A percentile compares a stretch with the other conserved stretches of the same genome.
phyloP scores from a whole-genome alignment of 1,284 basidiomycete genomes.

The Fomitopsis pinicola region DNA sequence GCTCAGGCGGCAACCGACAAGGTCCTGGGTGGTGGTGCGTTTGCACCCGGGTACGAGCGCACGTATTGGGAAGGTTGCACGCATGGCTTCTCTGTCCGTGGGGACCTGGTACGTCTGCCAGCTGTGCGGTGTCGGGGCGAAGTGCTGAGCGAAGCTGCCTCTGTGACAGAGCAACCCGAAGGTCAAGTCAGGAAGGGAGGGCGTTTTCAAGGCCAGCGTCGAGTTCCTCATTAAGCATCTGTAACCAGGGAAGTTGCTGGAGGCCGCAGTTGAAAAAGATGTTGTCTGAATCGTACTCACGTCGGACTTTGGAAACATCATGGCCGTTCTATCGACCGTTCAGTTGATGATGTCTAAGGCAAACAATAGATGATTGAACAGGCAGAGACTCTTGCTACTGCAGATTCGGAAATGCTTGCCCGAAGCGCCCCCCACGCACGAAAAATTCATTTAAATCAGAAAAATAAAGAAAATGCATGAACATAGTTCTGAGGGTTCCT shows the following conservation, averaged over 20 bases:
- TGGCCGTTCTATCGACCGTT: no score
- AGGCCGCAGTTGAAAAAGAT: background rate
- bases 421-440: no score
- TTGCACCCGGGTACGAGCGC: constrained; percentile 37
- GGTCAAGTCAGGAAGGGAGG: constrained; percentile 29
- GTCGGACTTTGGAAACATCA: no score
- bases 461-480: no score
- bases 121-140: background rate
- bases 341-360: no score
- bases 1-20: constrained; percentile 30
- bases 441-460: no score
- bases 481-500: no score
- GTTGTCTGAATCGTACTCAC: no score
- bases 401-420: no score
- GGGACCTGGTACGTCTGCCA: constrained; percentile 25
- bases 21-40: constrained; percentile 37
- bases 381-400: no score
- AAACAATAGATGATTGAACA: no score
- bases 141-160: background rate
- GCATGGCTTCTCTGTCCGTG: constrained; percentile 51
- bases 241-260: background rate
- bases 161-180: constrained; percentile 23
- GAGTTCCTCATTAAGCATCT: constrained; percentile 26
- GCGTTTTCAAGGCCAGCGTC: constrained; percentile 27
- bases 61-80: constrained; percentile 38